Percentiles rank a stretch among this genome's conserved stretches.
phyloP scores from a whole-genome alignment of 2,329 filamentous ascomycete species.

The Lizonia empirigonia region DNA sequence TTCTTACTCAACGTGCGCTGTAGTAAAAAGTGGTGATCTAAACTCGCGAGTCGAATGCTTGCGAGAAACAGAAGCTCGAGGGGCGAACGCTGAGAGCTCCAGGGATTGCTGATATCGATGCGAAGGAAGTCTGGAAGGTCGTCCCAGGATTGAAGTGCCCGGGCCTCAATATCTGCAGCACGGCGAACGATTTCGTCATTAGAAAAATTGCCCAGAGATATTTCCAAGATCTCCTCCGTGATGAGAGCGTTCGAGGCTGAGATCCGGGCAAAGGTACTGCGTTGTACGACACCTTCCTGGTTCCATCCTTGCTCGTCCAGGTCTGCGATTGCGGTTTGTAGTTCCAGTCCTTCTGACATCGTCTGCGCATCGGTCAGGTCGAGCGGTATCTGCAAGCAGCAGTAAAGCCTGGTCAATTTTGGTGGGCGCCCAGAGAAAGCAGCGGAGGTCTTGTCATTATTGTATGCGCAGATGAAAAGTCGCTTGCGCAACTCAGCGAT shows the following conservation, averaged over 20 bases:
- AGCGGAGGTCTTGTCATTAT: conserved; percentile 57
- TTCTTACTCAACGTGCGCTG: conserved; percentile 61
- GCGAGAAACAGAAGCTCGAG: conserved; percentile 55
- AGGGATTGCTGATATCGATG: conserved; percentile 23
- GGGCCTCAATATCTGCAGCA: conserved; percentile 38
- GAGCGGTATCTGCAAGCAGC: conserved; percentile 59
- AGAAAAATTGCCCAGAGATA: conserved; percentile 54
- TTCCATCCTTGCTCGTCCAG: conserved; percentile 62
- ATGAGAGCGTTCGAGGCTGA: conserved; percentile 57
- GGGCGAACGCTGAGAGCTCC: conserved; percentile 25
- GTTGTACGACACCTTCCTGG: conserved; percentile 50
- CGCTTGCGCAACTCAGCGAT: conserved; percentile 44
- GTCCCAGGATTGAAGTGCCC: conserved; percentile 28
- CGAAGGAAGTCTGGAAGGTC: conserved; percentile 38
- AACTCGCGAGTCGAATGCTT: conserved; percentile 54
- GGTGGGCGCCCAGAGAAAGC: conserved; percentile 63
- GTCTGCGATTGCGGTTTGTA: conserved; percentile 46
- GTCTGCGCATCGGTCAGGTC: conserved; percentile 60
- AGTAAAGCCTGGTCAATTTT: conserved; percentile 59
- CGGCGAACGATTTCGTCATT: conserved; percentile 48
- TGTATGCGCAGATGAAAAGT: conserved; percentile 40
- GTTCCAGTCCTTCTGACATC: conserved; percentile 51
- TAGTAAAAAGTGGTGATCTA: conserved; percentile 65
- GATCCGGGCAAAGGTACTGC: conserved; percentile 55
- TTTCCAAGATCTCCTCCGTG: conserved; percentile 64